Percentiles rank a stretch among this genome's conserved stretches.
Conservation (phyloP, 805 yeast genomes). For the Metschnikowia sp. region DNA sequence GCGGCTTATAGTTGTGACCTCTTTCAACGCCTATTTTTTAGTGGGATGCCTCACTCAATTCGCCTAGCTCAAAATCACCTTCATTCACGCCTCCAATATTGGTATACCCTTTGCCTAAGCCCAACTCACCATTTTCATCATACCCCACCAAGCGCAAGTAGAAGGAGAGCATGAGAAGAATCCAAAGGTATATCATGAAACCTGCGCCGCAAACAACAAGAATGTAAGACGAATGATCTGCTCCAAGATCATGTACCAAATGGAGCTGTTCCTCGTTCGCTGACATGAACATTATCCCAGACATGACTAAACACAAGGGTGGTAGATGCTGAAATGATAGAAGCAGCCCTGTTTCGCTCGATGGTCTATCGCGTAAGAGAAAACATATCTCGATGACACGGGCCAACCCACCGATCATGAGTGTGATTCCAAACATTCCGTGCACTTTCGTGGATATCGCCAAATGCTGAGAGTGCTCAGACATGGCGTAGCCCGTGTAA, state of each 20-base stretch:
- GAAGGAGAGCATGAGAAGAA: constrained; percentile 54
- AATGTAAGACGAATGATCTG: constrained; percentile 83
- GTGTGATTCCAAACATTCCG: constrained; percentile 74
- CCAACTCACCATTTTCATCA: constrained; percentile 37
- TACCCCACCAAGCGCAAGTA: constrained; percentile 49
- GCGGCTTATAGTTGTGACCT: no score
- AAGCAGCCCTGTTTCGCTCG: constrained; percentile 41
- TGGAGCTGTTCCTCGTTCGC: constrained; percentile 87
- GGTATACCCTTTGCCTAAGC: constrained; percentile 14
- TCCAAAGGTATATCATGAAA: constrained; percentile 65
- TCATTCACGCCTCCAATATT: constrained; percentile 18
- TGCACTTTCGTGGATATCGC: constrained; percentile 83
- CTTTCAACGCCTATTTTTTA: no score
- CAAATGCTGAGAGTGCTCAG: constrained; percentile 77
- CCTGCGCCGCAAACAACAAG: constrained; percentile 71
- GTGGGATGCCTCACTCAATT: constrained; percentile 18
- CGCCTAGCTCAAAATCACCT: constrained; percentile 36
- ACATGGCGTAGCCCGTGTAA: constrained; percentile 93
- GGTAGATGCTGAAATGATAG: constrained; percentile 82
- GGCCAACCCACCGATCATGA: constrained; percentile 73
- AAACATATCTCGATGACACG: constrained; percentile 80
- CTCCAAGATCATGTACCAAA: constrained; percentile 66
- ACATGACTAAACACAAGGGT: constrained; percentile 70
- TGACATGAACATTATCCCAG: constrained; percentile 85
- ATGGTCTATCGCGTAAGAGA: constrained; percentile 60